Base-by-base conservation (phyloP, 192 early-diverging fungal genomes). In the Coemansia sp. region DNA sequence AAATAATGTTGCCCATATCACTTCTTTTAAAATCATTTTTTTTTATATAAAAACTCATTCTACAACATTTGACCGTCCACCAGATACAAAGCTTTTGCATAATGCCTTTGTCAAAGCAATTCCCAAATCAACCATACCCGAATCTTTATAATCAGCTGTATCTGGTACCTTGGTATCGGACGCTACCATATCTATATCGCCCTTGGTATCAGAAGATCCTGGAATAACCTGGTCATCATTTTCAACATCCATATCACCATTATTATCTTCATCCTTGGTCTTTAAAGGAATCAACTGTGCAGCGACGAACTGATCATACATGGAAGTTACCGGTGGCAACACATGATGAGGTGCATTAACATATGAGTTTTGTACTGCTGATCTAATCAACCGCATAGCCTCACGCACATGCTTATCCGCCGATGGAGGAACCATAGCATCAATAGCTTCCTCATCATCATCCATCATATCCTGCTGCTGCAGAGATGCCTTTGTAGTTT, bases 261-360 rank as follows among this genome's bases (percentile, higher is more conserved):
- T 28, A 3, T 34, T 27, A 2, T 2, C 3, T 3, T 22, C 33
- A 23, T 15, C 33, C 3, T 34, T 23, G 4, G 18, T 55, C 39
- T 15, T 34, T n/a, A n/a, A n/a, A n/a, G n/a, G n/a, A n/a, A 36
- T 18, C 43, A 64, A 35, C 53, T 72, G 69, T 0, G 49, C 48
- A 2, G 36, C 18, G 47, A 77, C 79, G 56, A 83, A 80, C 36
- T 77, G 73, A 28, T 67, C 62, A 35, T 55, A 83, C 38, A 83
- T 50, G 22, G 71, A 44, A 4, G 61, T 27, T 2, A 80, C 75
- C 0, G 81, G 68, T n/a, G 81, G 79, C 64, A 81, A 60, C 4
- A 81, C 74, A 32, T 83, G 81, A 30, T 74, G 58, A 19, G 81
- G 80, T 24, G 79, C 80, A 24, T 67, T 71, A 29, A 58, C 48